Evolutionary conservation across 768 basidiomycete species (phyloP).

Genomic region (Pulveroboletus sp.): DNA sequence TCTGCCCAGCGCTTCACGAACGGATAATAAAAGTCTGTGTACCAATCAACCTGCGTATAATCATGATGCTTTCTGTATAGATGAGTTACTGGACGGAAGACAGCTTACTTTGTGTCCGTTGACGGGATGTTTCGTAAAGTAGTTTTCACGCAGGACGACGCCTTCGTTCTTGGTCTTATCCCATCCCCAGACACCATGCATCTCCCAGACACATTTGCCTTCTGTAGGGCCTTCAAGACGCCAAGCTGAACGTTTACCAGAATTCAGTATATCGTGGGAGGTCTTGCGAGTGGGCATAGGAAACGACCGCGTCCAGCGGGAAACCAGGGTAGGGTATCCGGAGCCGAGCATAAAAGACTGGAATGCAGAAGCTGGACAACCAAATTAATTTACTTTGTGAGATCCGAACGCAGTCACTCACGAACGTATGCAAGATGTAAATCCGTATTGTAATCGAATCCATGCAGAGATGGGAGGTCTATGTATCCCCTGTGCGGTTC

Average conservation of each 20-base stretch:
- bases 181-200: constrained; percentile 95
- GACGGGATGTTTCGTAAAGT: constrained; percentile 71
- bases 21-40: constrained; percentile 81
- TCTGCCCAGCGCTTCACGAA: constrained; percentile 69
- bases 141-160: constrained; percentile 79
- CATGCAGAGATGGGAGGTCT: constrained; percentile 73
- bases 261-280: constrained; percentile 57
- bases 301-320: constrained; percentile 81
- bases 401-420: constrained; percentile 36
- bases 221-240: constrained; percentile 66
- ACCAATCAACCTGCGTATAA: too few relatives aligned
- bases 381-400: background rate
- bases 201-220: constrained; percentile 81
- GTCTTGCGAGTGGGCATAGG: constrained; percentile 80
- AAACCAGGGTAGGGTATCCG: constrained; percentile 78
- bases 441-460: constrained; percentile 93
- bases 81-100: background rate
- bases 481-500: constrained; percentile 95
- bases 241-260: constrained; percentile 64
- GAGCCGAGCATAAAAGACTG: constrained; percentile 92
- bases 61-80: too few relatives aligned
- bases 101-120: constrained; percentile 55
- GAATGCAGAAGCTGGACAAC: constrained; percentile 65
- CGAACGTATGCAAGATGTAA: constrained; percentile 80
- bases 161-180: constrained; percentile 61